Conservation (phyloP, 208 protist species). For the Naegleria gruberi region DNA sequence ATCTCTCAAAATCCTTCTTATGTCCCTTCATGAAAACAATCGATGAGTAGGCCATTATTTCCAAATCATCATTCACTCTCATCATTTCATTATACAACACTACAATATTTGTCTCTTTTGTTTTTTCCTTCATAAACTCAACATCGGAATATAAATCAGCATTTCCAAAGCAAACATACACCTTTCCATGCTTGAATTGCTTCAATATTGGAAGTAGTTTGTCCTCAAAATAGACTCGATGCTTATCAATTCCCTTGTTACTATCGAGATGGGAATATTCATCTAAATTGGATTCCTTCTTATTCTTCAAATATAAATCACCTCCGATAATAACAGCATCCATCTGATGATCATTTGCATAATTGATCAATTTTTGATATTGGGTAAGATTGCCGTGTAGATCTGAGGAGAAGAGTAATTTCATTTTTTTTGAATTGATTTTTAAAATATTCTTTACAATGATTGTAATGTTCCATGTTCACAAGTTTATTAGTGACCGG, state of each 20-base stretch:
- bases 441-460: too few relatives aligned
- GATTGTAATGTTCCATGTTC: too few relatives aligned
- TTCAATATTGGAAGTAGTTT: background rate
- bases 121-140: background rate
- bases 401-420: background rate
- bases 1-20: background rate
- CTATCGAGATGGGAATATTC: background rate
- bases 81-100: background rate
- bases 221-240: background rate
- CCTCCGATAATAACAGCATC: background rate
- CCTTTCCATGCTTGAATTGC: background rate
- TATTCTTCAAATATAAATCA: background rate
- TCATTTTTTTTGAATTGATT: too few relatives aligned
- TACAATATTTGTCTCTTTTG: background rate
- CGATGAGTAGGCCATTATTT: background rate
- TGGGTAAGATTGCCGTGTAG: background rate
- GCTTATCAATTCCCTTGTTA: background rate
- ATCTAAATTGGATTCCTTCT: background rate
- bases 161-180: background rate
- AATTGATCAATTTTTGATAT: background rate
- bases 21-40: background rate
- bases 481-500: too few relatives aligned
- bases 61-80: background rate
- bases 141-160: background rate
- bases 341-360: background rate